These are phyloP conservation scores for Rasamsonia emersonii DNA, from an alignment of 2,329 filamentous ascomycete species.

Conservation along the genomic window DNA sequence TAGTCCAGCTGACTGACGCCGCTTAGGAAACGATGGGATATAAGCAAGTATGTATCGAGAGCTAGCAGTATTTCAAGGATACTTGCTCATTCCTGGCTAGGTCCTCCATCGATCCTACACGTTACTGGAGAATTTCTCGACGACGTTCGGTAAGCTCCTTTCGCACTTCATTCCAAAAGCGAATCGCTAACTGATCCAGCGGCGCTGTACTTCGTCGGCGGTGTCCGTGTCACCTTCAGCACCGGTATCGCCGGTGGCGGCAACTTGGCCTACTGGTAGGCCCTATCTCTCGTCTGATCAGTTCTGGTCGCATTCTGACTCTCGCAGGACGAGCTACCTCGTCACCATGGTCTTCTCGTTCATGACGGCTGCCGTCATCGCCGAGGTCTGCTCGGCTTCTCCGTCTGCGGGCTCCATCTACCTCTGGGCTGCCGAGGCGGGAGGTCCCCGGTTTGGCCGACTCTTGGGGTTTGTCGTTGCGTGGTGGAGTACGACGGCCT, in stretches of 20 bases:
- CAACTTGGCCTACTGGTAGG: conserved; percentile 52
- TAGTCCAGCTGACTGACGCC: no score
- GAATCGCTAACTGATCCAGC: conserved; percentile 28
- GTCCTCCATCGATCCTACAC: conserved; percentile 50
- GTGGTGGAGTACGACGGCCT: conserved; percentile 56
- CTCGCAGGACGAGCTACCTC: conserved; percentile 48
- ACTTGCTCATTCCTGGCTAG: conserved; percentile 22
- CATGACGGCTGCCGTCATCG: conserved; percentile 53
- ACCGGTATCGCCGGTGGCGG: conserved; percentile 55
- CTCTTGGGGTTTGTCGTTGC: conserved; percentile 54
- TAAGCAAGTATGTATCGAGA: conserved; percentile 37
- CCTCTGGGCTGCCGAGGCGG: conserved; percentile 53
- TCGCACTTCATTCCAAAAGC: neutral
- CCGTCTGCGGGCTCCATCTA: conserved; percentile 53
- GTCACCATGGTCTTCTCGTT: conserved; percentile 53
- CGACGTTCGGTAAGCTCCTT: conserved; percentile 45
- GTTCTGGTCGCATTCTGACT: conserved; percentile 3
- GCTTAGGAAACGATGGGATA: conserved; percentile 45
- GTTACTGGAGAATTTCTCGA: conserved; percentile 51
- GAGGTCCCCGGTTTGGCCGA: conserved; percentile 47
- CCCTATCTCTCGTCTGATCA: neutral
- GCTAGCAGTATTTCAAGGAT: neutral
- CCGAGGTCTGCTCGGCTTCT: conserved; percentile 52
- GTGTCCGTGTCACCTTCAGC: conserved; percentile 53
- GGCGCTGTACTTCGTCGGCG: conserved; percentile 54